Percentiles rank a stretch among this genome's conserved stretches.
phyloP scores from a whole-genome alignment of 208 protist species.

The Leishmania guyanensis region DNA sequence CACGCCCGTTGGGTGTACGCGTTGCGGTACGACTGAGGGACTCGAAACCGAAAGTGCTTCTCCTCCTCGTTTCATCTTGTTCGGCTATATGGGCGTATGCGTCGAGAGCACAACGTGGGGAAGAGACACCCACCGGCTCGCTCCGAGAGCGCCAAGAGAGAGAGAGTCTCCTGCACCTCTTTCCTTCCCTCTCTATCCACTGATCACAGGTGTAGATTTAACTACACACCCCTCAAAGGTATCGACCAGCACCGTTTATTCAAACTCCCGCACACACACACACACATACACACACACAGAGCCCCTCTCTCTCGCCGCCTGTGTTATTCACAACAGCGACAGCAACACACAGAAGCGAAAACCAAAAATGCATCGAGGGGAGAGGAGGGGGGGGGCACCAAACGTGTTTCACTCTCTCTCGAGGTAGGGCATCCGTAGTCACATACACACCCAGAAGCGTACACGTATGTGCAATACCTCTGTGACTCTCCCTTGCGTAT shows the following conservation, averaged over 20 bases:
- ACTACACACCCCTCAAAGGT: not conserved
- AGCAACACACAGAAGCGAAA: not conserved
- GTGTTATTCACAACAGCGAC: not conserved
- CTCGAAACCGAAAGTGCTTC: not conserved
- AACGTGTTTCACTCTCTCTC: not conserved
- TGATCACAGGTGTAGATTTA: not conserved
- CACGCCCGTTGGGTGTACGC: constrained; percentile 63
- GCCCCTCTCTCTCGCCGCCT: not conserved
- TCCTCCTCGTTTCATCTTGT: not conserved
- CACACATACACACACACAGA: not conserved
- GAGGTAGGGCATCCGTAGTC: not conserved
- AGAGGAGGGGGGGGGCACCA: not conserved
- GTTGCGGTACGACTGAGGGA: constrained; percentile 55
- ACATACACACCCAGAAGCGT: not conserved
- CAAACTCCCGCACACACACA: not conserved
- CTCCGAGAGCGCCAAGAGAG: not conserved
- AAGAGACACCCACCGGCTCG: not conserved
- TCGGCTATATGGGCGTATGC: not conserved
- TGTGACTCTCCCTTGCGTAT: not conserved
- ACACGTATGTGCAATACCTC: not conserved
- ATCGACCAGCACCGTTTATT: not conserved
- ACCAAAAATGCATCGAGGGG: not conserved
- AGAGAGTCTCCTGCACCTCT: not conserved
- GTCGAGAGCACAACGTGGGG: not conserved
- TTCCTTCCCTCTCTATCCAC: not conserved